A percentile compares a stretch with the other conserved stretches of the same genome.
phyloP scores from a whole-genome alignment of 257 asterid genomes.

The Ilex aquifolium region DNA sequence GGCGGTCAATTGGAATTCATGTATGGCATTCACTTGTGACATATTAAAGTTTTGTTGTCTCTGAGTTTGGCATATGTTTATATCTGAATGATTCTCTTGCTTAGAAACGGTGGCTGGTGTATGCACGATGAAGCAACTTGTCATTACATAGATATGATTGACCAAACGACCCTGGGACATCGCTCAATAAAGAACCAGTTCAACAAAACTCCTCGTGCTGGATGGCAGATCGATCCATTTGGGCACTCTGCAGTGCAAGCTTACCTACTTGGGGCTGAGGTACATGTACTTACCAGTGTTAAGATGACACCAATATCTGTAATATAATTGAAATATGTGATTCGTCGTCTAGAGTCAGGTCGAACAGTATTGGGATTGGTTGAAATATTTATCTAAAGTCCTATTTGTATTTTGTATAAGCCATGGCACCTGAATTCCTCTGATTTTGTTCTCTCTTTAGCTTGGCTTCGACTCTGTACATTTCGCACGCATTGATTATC shows the following conservation, averaged over 20 bases:
- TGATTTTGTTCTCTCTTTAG: constrained; percentile 25
- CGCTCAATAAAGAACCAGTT: constrained; percentile 55
- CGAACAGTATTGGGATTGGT: too few species aligned
- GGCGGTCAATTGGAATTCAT: constrained; percentile 81
- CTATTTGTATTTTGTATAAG: background rate
- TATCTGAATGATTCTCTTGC: constrained; percentile 6
- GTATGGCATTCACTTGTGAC: constrained; percentile 34
- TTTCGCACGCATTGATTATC: constrained; percentile 87
- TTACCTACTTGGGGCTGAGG: constrained; percentile 77
- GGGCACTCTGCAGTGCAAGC: constrained; percentile 95
- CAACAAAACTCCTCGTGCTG: constrained; percentile 82
- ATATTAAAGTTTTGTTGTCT: background rate
- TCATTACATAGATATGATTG: constrained; percentile 89
- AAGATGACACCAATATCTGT: background rate
- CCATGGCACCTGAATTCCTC: background rate
- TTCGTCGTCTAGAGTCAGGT: background rate
- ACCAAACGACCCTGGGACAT: constrained; percentile 91
- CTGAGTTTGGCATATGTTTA: background rate
- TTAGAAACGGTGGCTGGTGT: constrained; percentile 95
- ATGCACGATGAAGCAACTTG: constrained; percentile 91
- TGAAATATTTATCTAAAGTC: background rate
- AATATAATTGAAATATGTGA: background rate
- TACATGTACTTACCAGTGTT: constrained; percentile 11
- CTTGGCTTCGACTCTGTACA: constrained; percentile 82
- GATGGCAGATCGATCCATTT: constrained; percentile 97